Evolutionary conservation across 2,329 filamentous ascomycete species (phyloP), one percentile per base, ranked within the genome.

Genomic region (Madurella mycetomatis): DNA sequence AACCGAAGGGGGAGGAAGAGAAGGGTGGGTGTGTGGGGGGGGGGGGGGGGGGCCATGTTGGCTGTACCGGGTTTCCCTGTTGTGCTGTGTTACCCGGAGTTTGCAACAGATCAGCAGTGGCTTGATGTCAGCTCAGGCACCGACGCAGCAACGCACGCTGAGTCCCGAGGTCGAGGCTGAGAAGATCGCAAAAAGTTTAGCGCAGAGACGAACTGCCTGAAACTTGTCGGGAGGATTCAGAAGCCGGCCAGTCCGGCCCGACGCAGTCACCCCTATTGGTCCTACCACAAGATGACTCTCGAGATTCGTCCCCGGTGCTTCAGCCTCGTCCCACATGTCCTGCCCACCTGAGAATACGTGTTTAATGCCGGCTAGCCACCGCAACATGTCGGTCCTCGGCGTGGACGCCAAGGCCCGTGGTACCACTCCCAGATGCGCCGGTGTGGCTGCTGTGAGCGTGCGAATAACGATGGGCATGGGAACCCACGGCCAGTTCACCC

Each of bases 291-390:
- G n/a, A n/a, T n/a, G n/a, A n/a, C 25, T 25, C 7, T 7, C 3
- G 25, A 25, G 4, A 25, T 25, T 25, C 25, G 25, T 25, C 25
- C 7, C 25, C 25, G 7, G 25, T 7, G 25, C 34, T 37, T 11
- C 11, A 11, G 13, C 4, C 13, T 37, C 34, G 4, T 9, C 9
- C 34, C 34, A 37, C 9, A 37, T 11, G 13, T 4, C 34, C 34
- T 7, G 25, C 25, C 25, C 25, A 25, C 25, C 3, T 7, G 34
- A 37, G 4, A 11, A 9, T 15, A 37, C 34, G 34, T 37, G 34
- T 41, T 55, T 37, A 63, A 42, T 57, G 60, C 13, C 60, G 60
- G 53, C 40, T 55, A 17, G 49, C 54, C 43, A 60, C 61, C 51
- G 60, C 52, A 11, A 43, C 46, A 2, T 59, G 56, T 31, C 53